Percentiles rank a stretch among this genome's conserved stretches.
Conservation (phyloP, 352 stramenopile species). For the Pythium chondricola region DNA sequence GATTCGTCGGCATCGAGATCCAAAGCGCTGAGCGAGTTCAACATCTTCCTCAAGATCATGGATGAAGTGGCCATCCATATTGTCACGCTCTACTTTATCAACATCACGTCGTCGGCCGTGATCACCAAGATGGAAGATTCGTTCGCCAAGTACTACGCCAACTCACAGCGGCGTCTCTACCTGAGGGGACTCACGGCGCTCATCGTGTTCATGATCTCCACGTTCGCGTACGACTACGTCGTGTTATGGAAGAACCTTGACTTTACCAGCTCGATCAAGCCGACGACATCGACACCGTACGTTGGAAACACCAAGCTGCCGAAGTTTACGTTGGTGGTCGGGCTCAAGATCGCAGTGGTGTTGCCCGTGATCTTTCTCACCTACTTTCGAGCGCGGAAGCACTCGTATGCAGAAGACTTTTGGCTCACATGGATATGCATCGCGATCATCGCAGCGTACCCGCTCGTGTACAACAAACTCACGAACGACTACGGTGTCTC, state of each 20-base stretch:
- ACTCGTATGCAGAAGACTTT: slow-evolving; percentile 50
- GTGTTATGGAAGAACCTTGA: slow-evolving; percentile 48
- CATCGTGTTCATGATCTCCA: slow-evolving; percentile 64
- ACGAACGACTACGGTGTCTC: slow-evolving; percentile 78
- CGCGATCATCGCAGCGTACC: slow-evolving; percentile 50
- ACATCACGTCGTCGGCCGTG: slow-evolving; percentile 56
- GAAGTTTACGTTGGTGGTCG: slow-evolving; percentile 64
- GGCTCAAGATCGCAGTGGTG: slow-evolving; percentile 56
- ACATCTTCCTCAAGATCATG: slow-evolving; percentile 74
- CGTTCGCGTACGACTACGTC: slow-evolving; percentile 71
- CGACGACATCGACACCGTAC: slow-evolving; percentile 19
- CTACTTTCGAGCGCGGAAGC: slow-evolving; percentile 58
- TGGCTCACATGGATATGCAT: slow-evolving; percentile 72
- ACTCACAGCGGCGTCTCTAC: slow-evolving; percentile 57
- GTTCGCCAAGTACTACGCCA: slow-evolving; percentile 76
- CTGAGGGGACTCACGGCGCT: slow-evolving; percentile 47
- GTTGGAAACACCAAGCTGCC: slow-evolving; percentile 32
- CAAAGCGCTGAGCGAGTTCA: slow-evolving; percentile 64
- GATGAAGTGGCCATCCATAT: slow-evolving; percentile 78
- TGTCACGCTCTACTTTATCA: slow-evolving; percentile 79
- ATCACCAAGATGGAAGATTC: slow-evolving; percentile 76
- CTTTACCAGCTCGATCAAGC: slow-evolving; percentile 33
- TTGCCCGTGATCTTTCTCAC: slow-evolving; percentile 56
- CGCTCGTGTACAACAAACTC: slow-evolving; percentile 77
- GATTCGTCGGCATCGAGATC: slow-evolving; percentile 47